phyloP scores from a whole-genome alignment of 1,139 yeast genomes.

The Pichia sp. region DNA sequence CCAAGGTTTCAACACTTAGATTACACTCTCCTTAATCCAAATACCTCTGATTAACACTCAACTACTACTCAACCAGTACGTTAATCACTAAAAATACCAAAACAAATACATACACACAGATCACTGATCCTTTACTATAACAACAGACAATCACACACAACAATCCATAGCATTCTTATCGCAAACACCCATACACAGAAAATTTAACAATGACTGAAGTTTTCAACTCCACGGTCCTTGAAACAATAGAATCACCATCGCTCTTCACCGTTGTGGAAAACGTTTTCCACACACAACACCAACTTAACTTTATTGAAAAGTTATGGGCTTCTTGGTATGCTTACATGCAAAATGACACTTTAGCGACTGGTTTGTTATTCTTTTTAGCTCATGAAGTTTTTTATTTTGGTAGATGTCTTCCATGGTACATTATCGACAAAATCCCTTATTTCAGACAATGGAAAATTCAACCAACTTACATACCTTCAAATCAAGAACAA shows the following conservation, averaged over 20 bases:
- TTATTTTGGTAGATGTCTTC: slow-evolving; percentile 84
- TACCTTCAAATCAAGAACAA: slow-evolving; percentile 81
- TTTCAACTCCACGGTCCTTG: slow-evolving; percentile 31
- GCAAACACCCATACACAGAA: too few relatives aligned
- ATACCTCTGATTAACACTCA: too few relatives aligned
- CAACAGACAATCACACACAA: too few relatives aligned
- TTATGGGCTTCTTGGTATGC: slow-evolving; percentile 82
- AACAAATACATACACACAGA: too few relatives aligned
- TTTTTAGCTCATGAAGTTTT: slow-evolving; percentile 75
- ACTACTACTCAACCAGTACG: too few relatives aligned
- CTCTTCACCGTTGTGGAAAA: slow-evolving; percentile 36
- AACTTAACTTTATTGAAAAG: slow-evolving; percentile 51
- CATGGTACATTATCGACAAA: slow-evolving; percentile 83
- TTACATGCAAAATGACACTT: slow-evolving; percentile 70
- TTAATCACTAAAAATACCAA: too few relatives aligned
- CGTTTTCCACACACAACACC: slow-evolving; percentile 37
- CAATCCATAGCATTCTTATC: too few relatives aligned
- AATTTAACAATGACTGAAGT: slow-evolving; percentile 29
- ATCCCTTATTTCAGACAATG: slow-evolving; percentile 74
- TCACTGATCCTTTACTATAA: too few relatives aligned
- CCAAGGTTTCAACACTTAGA: too few relatives aligned
- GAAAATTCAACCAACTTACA: slow-evolving; percentile 80
- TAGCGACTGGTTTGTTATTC: slow-evolving; percentile 84
- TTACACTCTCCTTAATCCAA: too few relatives aligned
- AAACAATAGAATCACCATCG: slow-evolving; percentile 25